A percentile compares a stretch with the other conserved stretches of the same genome.
Conservation (phyloP, 306 rosid genomes). For the Carpinus fangiana region DNA sequence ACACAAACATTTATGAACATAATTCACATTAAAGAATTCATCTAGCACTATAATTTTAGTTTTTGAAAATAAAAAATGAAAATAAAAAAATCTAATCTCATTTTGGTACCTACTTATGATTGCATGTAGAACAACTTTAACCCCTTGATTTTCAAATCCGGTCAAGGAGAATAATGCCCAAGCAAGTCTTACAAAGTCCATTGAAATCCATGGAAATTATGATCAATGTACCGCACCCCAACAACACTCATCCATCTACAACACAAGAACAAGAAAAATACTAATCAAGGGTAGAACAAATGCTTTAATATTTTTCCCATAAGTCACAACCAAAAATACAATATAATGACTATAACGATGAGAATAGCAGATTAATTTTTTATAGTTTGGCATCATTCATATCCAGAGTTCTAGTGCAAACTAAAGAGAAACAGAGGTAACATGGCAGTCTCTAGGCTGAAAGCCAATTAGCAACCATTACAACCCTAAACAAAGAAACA, state of each 20-base stretch:
- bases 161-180: slow-evolving; percentile 19
- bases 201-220: slow-evolving; percentile 53
- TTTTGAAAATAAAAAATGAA: background rate
- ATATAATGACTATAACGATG: background rate
- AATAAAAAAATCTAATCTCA: slow-evolving; percentile 10
- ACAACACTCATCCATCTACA: slow-evolving; percentile 92
- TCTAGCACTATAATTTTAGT: background rate
- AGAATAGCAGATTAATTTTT: background rate
- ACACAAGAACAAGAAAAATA: slow-evolving; percentile 41
- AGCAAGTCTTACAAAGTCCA: slow-evolving; percentile 51
- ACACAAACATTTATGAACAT: background rate
- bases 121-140: slow-evolving; percentile 14
- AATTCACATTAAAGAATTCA: background rate
- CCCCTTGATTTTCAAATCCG: slow-evolving; percentile 11
- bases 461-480: slow-evolving; percentile 62
- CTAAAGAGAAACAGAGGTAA: slow-evolving; percentile 29
- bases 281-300: slow-evolving; percentile 19
- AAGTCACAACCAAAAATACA: slow-evolving; percentile 13
- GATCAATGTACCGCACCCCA: slow-evolving; percentile 59
- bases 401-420: slow-evolving; percentile 25
- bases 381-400: background rate
- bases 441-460: slow-evolving; percentile 61
- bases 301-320: slow-evolving; percentile 1
- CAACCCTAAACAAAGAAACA: slow-evolving; percentile 72
- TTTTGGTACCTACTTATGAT: background rate